Conservation (phyloP, 1,284 basidiomycete genomes). For the Melampsora americana region DNA sequence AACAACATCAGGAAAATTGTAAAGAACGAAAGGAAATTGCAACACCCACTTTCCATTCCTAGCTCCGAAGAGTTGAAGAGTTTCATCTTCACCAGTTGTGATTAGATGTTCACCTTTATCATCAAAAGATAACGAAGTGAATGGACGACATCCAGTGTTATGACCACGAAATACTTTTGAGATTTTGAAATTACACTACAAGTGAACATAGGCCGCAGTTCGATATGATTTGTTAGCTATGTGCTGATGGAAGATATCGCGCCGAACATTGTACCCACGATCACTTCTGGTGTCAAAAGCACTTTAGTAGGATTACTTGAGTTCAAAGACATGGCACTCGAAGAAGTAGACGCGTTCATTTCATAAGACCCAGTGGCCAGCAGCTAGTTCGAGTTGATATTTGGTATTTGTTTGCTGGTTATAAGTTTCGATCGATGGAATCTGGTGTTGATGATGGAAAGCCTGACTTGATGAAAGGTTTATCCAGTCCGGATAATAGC, state of each 20-base stretch:
- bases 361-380: too few species aligned
- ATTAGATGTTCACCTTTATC: conserved; percentile 80
- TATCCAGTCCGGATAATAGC: too few species aligned
- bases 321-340: too few species aligned
- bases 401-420: too few species aligned
- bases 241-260: neutral
- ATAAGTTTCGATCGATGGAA: too few species aligned
- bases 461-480: too few species aligned
- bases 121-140: conserved; percentile 86
- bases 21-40: conserved; percentile 49
- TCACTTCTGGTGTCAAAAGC: neutral
- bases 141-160: conserved; percentile 57
- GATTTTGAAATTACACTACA: conserved; percentile 25
- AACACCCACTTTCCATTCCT: conserved; percentile 82
- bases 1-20: neutral
- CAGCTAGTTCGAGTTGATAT: too few species aligned
- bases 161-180: conserved; percentile 78
- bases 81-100: conserved; percentile 89
- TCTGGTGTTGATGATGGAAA: too few species aligned
- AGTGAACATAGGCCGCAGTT: neutral
- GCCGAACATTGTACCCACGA: neutral
- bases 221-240: neutral
- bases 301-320: neutral
- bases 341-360: too few species aligned
- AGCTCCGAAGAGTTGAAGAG: conserved; percentile 81